Evolutionary conservation across 495 filamentous ascomycete genomes (phyloP).

Genomic region (Pseudoneurospora amorphoporcata): DNA sequence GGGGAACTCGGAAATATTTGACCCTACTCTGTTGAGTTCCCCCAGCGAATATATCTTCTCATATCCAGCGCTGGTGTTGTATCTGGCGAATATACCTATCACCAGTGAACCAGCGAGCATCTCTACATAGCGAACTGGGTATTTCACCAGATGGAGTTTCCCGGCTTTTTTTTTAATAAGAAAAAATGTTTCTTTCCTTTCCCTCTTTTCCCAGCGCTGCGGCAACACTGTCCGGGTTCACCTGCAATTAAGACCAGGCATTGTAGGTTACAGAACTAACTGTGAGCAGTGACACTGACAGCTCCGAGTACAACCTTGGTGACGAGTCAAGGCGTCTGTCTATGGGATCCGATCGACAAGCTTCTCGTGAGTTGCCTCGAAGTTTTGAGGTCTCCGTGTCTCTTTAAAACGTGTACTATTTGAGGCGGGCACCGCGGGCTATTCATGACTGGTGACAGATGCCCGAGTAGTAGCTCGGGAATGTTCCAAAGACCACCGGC

Average conservation of each 20-base stretch:
- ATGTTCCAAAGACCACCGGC: neutral
- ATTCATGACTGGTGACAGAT: neutral
- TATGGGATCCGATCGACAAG: neutral
- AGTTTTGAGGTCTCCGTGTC: neutral
- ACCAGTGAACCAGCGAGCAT: neutral
- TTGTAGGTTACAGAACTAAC: neutral
- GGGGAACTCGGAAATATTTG: neutral
- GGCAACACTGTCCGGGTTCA: neutral
- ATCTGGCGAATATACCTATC: neutral
- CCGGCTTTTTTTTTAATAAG: neutral
- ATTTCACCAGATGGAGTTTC: neutral
- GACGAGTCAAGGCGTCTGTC: neutral
- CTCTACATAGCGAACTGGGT: neutral
- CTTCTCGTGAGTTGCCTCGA: neutral
- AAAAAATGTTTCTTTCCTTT: neutral
- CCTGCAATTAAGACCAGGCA: neutral
- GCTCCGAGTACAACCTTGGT: neutral
- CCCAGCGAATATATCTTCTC: neutral
- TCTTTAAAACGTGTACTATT: neutral
- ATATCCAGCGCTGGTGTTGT: neutral
- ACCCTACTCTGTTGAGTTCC: neutral
- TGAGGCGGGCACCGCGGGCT: neutral
- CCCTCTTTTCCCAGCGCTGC: neutral
- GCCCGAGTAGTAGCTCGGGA: neutral
- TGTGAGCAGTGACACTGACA: neutral